Conservation (phyloP, 805 yeast species). For the Candida nitratophila region DNA sequence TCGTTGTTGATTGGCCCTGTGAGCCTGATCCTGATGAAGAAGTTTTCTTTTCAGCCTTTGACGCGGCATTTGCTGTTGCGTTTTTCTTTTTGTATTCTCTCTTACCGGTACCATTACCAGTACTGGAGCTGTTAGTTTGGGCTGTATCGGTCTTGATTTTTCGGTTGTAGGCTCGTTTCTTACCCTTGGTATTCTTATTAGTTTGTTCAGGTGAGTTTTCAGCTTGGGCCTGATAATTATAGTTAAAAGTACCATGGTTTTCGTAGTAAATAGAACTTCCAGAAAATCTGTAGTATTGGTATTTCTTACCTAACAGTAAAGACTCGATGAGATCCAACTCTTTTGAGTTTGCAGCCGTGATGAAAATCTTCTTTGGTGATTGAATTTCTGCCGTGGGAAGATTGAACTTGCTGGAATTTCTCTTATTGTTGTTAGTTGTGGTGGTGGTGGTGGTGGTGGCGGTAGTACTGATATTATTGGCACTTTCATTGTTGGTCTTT, state of each 20-base stretch:
- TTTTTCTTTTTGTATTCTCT: background rate
- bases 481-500: slow-evolving; percentile 1
- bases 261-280: slow-evolving; percentile 45
- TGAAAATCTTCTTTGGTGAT: slow-evolving; percentile 25
- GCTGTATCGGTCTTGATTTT: background rate
- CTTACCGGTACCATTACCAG: background rate
- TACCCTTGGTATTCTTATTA: slow-evolving; percentile 1
- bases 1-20: too few species aligned
- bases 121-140: background rate
- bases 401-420: too few species aligned
- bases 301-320: slow-evolving; percentile 60
- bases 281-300: slow-evolving; percentile 60
- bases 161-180: background rate
- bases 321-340: slow-evolving; percentile 79
- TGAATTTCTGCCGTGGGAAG: too few species aligned
- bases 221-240: slow-evolving; percentile 7
- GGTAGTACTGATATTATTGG: too few species aligned
- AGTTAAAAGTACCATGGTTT: slow-evolving; percentile 25
- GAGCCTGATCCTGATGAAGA: background rate
- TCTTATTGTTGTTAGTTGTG: slow-evolving; percentile 1
- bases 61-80: background rate
- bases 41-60: background rate
- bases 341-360: slow-evolving; percentile 56
- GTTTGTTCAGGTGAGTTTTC: slow-evolving; percentile 1
- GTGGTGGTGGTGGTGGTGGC: too few species aligned